phyloP scores from a whole-genome alignment of 2,329 filamentous ascomycete genomes.

The Fusarium sp. region DNA sequence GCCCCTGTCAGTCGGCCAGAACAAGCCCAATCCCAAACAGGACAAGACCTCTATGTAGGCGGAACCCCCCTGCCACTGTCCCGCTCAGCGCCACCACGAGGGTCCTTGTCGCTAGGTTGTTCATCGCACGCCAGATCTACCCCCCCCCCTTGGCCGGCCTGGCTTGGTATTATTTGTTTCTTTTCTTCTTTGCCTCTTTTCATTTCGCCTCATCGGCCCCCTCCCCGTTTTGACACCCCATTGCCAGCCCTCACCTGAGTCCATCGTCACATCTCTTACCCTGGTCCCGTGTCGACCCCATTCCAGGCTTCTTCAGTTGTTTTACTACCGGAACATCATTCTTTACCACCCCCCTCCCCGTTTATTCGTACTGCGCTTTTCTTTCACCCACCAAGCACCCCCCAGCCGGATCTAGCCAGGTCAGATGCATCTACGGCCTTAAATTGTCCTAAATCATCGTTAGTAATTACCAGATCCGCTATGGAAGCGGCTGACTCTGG shows the following conservation, averaged over 20 bases:
- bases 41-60: slow-evolving; percentile 29
- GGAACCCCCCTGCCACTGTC: slow-evolving; percentile 42
- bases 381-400: slow-evolving; percentile 35
- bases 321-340: slow-evolving; percentile 37
- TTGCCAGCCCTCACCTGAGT: slow-evolving; percentile 44
- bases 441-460: slow-evolving; percentile 51
- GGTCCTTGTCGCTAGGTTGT: slow-evolving; percentile 41
- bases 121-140: slow-evolving; percentile 50
- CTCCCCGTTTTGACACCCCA: slow-evolving; percentile 39
- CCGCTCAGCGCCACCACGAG: slow-evolving; percentile 51
- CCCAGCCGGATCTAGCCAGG: slow-evolving; percentile 48
- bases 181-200: slow-evolving; percentile 39
- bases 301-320: slow-evolving; percentile 43
- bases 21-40: slow-evolving; percentile 33
- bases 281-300: slow-evolving; percentile 45
- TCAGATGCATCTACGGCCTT: slow-evolving; percentile 53
- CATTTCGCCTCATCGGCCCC: slow-evolving; percentile 42
- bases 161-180: slow-evolving; percentile 40
- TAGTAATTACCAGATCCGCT: slow-evolving; percentile 52
- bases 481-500: slow-evolving; percentile 54
- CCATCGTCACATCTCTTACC: slow-evolving; percentile 43
- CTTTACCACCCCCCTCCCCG: slow-evolving; percentile 36
- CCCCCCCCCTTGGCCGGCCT: slow-evolving; percentile 38
- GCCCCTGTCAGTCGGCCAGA: slow-evolving; percentile 29
- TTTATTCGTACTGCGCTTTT: slow-evolving; percentile 31